A percentile compares a stretch with the other conserved stretches of the same genome.
phyloP scores from a whole-genome alignment of 2,329 filamentous ascomycete genomes.

The Mollisia scopiformis region DNA sequence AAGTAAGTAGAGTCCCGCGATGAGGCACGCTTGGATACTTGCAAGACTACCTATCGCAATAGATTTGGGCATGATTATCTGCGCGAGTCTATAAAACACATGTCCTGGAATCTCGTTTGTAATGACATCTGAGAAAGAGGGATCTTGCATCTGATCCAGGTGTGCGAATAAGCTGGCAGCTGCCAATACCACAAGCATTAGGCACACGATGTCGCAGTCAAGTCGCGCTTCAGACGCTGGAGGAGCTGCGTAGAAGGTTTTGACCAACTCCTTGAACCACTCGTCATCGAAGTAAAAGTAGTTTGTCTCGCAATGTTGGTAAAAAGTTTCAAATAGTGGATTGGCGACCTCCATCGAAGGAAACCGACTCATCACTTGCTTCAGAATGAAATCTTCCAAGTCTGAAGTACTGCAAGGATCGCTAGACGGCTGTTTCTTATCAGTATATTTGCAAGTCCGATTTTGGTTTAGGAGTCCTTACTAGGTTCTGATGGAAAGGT shows the following conservation, averaged over 20 bases:
- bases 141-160: not conserved
- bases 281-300: constrained; percentile 1
- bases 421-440: not conserved
- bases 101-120: not conserved
- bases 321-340: not conserved
- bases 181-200: not conserved
- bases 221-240: not conserved
- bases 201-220: not conserved
- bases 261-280: not conserved
- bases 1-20: not conserved
- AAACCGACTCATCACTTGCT: not conserved
- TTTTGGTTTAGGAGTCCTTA: not conserved
- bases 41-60: not conserved
- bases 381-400: not conserved
- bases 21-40: constrained; percentile 1
- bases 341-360: not conserved
- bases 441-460: not conserved
- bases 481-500: not conserved
- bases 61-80: not conserved
- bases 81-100: not conserved
- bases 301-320: not conserved
- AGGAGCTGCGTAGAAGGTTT: not conserved
- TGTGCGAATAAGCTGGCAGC: not conserved
- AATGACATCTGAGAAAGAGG: not conserved
- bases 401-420: not conserved